Base-by-base conservation (phyloP, 495 filamentous ascomycete genomes). In the Trichoderma orchidacearum region DNA sequence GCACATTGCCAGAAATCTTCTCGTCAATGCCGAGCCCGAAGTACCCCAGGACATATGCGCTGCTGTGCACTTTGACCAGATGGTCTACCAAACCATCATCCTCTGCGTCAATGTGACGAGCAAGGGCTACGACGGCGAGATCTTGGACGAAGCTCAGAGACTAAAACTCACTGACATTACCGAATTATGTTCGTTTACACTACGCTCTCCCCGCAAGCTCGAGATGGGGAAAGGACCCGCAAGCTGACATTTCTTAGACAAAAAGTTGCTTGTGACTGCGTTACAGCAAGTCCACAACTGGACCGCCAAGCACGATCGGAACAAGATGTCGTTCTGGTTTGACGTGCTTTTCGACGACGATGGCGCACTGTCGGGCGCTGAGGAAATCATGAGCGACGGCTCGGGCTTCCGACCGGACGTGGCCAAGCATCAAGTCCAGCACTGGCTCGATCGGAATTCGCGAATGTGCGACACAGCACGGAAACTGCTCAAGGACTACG, bases 261-360 rank as follows among this genome's bases (percentile, higher is more conserved):
- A 96, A 69, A 91, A 90, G 64, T 77, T 95, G 3, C 75, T 96
- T 28, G 90, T 95, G 23, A 93, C 87, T 0, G 86, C 86, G 53
- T 77, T 96, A 12, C 91, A 96, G 68, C 89, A 92, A 64, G 80
- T 91, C 28, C 90, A 95, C 64, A 96, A 96, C 63, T 86, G 92
- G 69, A 86, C 90, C 28, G 87, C 89, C 70, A 86, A 89, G 61
- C 95, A 96, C 56, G 90, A 96, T 68, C 79, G 87, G 30, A 85
- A 88, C 54, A 95, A 96, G 72, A 85, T 95, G 75, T 77, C 87
- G 3, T 85, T 96, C 28, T 96, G 90, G 90, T 75, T 89, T 36
- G 86, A 89, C 34, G 73, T 79, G 63, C 75, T 96, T 1, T 92
- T 91, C 63, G 86, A 87, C 29, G 81, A 85, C 64, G 65, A 83